These are phyloP conservation scores for Cadophora malorum DNA, from an alignment of 2,329 filamentous ascomycete species.

Conservation along the genomic window DNA sequence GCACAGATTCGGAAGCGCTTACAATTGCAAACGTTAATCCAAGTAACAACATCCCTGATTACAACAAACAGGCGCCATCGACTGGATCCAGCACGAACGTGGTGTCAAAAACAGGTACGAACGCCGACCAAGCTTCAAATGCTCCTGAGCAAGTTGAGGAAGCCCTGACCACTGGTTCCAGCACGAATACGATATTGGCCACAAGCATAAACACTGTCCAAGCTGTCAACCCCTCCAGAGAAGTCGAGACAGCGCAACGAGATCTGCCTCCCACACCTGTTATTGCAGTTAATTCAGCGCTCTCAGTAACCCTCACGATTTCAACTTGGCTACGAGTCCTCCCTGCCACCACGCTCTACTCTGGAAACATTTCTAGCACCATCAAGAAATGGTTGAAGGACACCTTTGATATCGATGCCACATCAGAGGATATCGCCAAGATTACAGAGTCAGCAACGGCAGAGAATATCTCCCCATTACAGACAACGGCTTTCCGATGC, in stretches of 20 bases:
- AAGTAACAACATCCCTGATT: not conserved
- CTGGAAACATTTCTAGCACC: not conserved
- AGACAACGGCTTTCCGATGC: not conserved
- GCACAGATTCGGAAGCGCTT: not conserved
- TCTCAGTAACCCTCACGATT: constrained; percentile 1
- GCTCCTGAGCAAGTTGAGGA: not conserved
- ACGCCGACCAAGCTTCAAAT: not conserved
- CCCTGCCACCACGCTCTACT: not conserved
- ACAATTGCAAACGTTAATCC: not conserved
- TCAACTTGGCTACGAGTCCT: constrained; percentile 10
- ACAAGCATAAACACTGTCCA: not conserved
- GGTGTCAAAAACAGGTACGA: not conserved
- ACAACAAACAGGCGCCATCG: not conserved
- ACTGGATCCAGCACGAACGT: not conserved
- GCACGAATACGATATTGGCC: not conserved
- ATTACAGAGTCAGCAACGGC: not conserved
- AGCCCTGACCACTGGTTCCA: not conserved
- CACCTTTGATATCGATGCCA: not conserved
- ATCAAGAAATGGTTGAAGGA: constrained; percentile 5
- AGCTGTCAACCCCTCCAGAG: not conserved
- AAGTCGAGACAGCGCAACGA: too few relatives aligned
- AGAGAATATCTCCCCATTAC: constrained; percentile 6
- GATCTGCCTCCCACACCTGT: not conserved
- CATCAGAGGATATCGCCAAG: not conserved
- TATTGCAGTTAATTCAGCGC: not conserved